Base-by-base conservation (phyloP, 2,329 filamentous ascomycete genomes). In the Fusarium newnesense region DNA sequence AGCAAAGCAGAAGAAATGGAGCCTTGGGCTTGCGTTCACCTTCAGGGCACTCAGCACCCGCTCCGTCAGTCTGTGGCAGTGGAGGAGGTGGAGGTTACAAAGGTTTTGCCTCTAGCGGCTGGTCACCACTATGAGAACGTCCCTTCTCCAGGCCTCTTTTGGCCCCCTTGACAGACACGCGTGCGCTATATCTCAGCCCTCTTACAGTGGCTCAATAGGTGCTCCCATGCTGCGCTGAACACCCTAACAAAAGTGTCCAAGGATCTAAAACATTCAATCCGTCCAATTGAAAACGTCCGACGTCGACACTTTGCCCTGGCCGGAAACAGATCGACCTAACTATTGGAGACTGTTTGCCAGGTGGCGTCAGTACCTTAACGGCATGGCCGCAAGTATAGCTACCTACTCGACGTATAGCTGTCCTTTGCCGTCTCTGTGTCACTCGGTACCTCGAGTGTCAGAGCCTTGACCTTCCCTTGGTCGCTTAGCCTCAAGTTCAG, bases 31-130 rank as follows among this genome's bases (percentile, higher is more conserved):
- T 61, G 42, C 34, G 69, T 78, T 74, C 32, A 69, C 64, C 26
- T 69, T 67, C 65, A 67, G 65, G 65, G 65, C 65, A 67, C 49
- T 46, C 56, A 60, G 57, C 44, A 59, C 32, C 47, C n/a, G 30
- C n/a, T 50, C 56, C 13, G n/a, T 59, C 37, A 44, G 53, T 66
- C 65, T 52, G 39, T 67, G 42, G 64, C 16, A 56, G 67, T 69
- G 65, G 67, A 69, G 67, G 65, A 77, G 76, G 80, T 80, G 66
- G 66, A 78, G 78, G 80, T 80, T 78, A 80, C 79, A 77, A 81
- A 80, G 79, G 79, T 80, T 82, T 82, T 82, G 80, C 78, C 78
- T 76, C 76, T 78, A 80, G 78, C 77, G 78, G 74, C 72, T 76
- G 74, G 75, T 65, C 67, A 49, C 46, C 28, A 32, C 46, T 74